Evolutionary conservation across 345 rosid species (phyloP), one percentile per base, ranked within the genome.

Genomic region (Acer yangbiense): DNA sequence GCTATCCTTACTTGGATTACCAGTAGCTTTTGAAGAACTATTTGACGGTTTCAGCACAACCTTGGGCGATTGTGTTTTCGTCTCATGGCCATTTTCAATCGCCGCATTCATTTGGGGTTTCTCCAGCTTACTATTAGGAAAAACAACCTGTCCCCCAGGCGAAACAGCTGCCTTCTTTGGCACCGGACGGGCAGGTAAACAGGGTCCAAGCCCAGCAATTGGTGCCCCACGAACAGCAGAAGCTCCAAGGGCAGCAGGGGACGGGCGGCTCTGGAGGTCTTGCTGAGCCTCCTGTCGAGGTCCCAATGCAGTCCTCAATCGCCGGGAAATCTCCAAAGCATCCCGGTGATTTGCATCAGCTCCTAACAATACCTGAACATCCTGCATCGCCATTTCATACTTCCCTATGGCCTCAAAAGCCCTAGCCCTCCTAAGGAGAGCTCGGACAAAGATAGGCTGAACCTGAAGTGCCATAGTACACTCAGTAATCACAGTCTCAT

Each of bases 181-280:
- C 43, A 87, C 89, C 0, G 93, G 85, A 2, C 98, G 90, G 55
- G 97, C 89, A 57, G 98, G 98, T 77, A 96, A 88, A 80, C 98
- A 92, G 60, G 98, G 92, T 29, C 99, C 98, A 67, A 94, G 94
- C 18, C 98, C 99, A 74, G 84, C 84, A 63, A 94, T 85, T 0
- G 99, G 99, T 6, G 98, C 94, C 27, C 99, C 99, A 25, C 97
- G 89, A 18, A 95, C 95, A 1, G 98, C 99, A 17, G 98, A 96
- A 29, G 98, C 99, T 64, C 99, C 99, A 11, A 96, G 89, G n/a
- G 98, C 98, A 54, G 99, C 99, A 4, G 98, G 98, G 32, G 99
- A 93, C 7, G 99, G 99, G 7, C 95, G 88, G 72, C 99, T 94
- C 72, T 89, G 97, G 71, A 87, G 91, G 80, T 92, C 97, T 84